phyloP scores from a whole-genome alignment of 2,329 filamentous ascomycete genomes.

The Cladophialophora psammophila region DNA sequence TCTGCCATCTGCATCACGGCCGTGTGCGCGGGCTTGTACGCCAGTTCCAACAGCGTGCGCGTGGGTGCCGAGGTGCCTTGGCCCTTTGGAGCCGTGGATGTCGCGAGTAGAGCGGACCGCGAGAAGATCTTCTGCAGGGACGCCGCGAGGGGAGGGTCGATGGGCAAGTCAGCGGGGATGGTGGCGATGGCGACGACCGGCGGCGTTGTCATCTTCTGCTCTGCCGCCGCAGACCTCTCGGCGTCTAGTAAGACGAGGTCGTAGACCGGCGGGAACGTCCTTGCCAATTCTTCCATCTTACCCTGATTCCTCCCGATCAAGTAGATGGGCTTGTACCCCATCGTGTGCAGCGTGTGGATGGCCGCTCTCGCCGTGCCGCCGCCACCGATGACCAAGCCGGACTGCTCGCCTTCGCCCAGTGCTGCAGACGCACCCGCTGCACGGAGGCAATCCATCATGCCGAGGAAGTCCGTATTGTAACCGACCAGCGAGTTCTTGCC shows the following conservation, averaged over 20 bases:
- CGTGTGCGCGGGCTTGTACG: constrained; percentile 87
- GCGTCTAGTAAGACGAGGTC: constrained; percentile 70
- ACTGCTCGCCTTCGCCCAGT: constrained; percentile 50
- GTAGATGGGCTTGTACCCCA: constrained; percentile 87
- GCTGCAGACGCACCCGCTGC: constrained; percentile 67
- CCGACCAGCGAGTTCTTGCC: constrained; percentile 68
- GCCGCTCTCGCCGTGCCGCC: constrained; percentile 92
- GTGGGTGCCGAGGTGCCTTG: constrained; percentile 20
- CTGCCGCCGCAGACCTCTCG: not conserved
- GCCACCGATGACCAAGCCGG: constrained; percentile 84
- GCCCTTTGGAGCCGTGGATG: constrained; percentile 12
- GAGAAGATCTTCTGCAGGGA: constrained; percentile 66
- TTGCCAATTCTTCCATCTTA: constrained; percentile 72
- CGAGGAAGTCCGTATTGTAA: constrained; percentile 95
- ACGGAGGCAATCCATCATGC: constrained; percentile 82
- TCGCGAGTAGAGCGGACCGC: constrained; percentile 7
- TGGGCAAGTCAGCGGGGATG: constrained; percentile 85
- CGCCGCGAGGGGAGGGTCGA: constrained; percentile 74
- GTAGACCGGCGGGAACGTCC: constrained; percentile 76
- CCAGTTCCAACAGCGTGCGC: constrained; percentile 80
- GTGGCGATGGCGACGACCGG: constrained; percentile 83
- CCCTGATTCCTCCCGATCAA: constrained; percentile 77
- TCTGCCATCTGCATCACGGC: constrained; percentile 83
- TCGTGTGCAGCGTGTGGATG: constrained; percentile 82
- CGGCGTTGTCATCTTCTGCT: not conserved